Base-by-base conservation (phyloP, 768 basidiomycete genomes). In the Macrolepiota albuminosa region DNA sequence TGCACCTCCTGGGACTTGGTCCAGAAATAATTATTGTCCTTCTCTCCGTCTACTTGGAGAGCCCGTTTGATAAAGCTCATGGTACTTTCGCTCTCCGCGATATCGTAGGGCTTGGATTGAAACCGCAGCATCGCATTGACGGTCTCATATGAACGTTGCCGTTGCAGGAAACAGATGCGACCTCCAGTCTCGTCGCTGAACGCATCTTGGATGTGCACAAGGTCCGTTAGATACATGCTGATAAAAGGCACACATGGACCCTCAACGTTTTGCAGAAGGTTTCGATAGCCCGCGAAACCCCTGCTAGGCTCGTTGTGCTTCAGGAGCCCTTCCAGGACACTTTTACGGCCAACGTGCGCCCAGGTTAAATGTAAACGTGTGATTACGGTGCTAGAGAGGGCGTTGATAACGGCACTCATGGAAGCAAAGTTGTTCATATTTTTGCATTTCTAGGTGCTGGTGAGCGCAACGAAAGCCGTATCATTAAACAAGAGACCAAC, bases 171-270 rank as follows among this genome's bases (percentile, higher is more conserved):
- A 68, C 78, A 81, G 56, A 87, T 78, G 29, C 70, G 64, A 3
- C 66, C 70, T 14, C 69, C 67, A 6, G 53, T 16, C 31, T 73
- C 73, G 65, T 84, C 81, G 39, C 68, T 63, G 70, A 73, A 82
- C 64, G 81, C 78, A 62, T 84, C 81, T 60, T 79, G 72, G 61
- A 82, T 78, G 64, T 82, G 84, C 51, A 79, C 74, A 64, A 89
- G 75, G 63, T 84, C 85, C 24, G 81, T 79, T 45, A 89, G 73
- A 71, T 80, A 87, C 78, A 82, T 83, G 47, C 78, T 77, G 56
- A 90, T 76, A 68, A 86, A 86, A 1, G 88, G 89, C n/a, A 90
- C 79, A 64, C 85, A 88, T 4, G 87, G 79, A 3, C 80, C 79
- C 24, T 80, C 77, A n/a, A 75, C 76, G 42, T 78, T 72, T 56